These are phyloP conservation scores for Kodamaea kakaduensis DNA, from an alignment of 805 yeast species.

Conservation along the genomic window DNA sequence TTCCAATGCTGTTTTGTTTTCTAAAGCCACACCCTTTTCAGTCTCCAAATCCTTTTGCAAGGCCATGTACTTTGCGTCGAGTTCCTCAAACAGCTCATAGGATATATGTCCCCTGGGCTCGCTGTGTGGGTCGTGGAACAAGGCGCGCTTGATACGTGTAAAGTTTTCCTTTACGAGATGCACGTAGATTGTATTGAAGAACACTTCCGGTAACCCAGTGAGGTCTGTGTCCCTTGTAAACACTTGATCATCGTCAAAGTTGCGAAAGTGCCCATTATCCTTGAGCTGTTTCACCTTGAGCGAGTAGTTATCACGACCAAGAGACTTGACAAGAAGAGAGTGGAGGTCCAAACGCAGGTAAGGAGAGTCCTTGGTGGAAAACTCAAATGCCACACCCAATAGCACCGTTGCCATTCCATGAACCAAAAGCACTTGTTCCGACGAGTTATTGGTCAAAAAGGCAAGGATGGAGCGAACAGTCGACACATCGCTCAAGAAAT, in stretches of 20 bases:
- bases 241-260: constrained; percentile 49
- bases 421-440: constrained; percentile 49
- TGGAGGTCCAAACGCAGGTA: constrained; percentile 57
- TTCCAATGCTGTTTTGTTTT: constrained; percentile 19
- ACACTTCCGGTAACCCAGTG: constrained; percentile 85
- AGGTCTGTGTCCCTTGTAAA: constrained; percentile 58
- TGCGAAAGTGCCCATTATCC: constrained; percentile 51
- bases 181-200: constrained; percentile 62
- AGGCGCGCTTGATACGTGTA: constrained; percentile 60
- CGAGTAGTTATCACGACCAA: constrained; percentile 78
- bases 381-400: constrained; percentile 78
- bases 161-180: constrained; percentile 65
- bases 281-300: constrained; percentile 70
- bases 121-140: constrained; percentile 67
- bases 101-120: constrained; percentile 70
- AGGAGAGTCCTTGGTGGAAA: constrained; percentile 60
- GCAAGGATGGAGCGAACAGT: constrained; percentile 66
- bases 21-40: constrained; percentile 17
- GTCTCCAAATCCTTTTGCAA: constrained; percentile 21
- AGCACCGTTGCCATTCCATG: constrained; percentile 72
- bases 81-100: constrained; percentile 52
- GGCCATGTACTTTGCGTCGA: constrained; percentile 34
- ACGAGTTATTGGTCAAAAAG: constrained; percentile 47
- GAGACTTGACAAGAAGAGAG: constrained; percentile 57
- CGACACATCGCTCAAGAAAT: constrained; percentile 65